These are phyloP conservation scores for Diplodia sapinea DNA, from an alignment of 2,329 filamentous ascomycete genomes.

Conservation along the genomic window DNA sequence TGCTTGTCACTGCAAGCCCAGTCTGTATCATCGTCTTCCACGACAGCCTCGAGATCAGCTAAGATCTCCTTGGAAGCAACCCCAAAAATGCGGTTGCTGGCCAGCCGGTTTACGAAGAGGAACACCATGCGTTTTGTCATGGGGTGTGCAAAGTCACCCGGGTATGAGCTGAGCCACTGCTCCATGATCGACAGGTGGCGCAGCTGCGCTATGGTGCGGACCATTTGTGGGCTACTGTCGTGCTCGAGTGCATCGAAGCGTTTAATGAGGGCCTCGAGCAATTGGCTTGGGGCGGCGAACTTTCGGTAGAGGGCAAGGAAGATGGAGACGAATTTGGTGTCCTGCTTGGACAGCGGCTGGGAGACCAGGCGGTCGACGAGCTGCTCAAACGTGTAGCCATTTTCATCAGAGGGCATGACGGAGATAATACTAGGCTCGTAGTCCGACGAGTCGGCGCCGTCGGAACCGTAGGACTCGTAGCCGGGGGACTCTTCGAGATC, in stretches of 20 bases:
- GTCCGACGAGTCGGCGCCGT: slow-evolving; percentile 70
- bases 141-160: slow-evolving; percentile 87
- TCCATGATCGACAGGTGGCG: slow-evolving; percentile 83
- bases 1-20: slow-evolving; percentile 86
- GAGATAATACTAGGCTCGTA: slow-evolving; percentile 53
- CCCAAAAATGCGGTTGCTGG: slow-evolving; percentile 79
- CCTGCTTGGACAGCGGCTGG: slow-evolving; percentile 81
- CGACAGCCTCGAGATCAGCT: slow-evolving; percentile 73
- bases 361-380: slow-evolving; percentile 83
- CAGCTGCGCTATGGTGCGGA: slow-evolving; percentile 79
- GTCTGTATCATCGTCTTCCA: slow-evolving; percentile 87
- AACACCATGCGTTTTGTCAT: slow-evolving; percentile 74
- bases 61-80: slow-evolving; percentile 86
- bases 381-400: slow-evolving; percentile 59
- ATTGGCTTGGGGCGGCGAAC: slow-evolving; percentile 79
- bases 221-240: slow-evolving; percentile 71
- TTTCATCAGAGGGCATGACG: slow-evolving; percentile 61
- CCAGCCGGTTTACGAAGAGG: slow-evolving; percentile 76
- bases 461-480: slow-evolving; percentile 69
- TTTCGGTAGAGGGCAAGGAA: slow-evolving; percentile 94
- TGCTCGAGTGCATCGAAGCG: slow-evolving; percentile 74
- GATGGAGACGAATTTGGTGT: slow-evolving; percentile 84
- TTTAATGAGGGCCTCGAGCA: slow-evolving; percentile 78
- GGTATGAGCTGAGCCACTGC: slow-evolving; percentile 88
- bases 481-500: slow-evolving; percentile 73